Evolutionary conservation across 2,329 filamentous ascomycete genomes (phyloP), one percentile per base, ranked within the genome.

Genomic region (Epichloe sibirici): DNA sequence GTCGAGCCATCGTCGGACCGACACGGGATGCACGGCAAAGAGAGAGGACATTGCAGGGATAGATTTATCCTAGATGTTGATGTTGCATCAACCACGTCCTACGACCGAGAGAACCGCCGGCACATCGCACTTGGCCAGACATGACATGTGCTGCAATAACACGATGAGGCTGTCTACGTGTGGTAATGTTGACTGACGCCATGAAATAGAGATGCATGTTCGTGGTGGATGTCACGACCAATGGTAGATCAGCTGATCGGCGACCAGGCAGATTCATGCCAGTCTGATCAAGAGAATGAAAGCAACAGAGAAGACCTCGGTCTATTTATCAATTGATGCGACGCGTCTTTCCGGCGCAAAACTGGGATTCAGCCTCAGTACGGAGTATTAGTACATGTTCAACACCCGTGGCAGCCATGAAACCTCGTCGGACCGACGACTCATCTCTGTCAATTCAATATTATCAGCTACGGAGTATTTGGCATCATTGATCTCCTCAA

Each of bases 361-460:
- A 37, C 15, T 8, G 9, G 9, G n/a, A 17, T 37, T 37, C 17
- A 28, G 40, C 39, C 21, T 45, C 48, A 28, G 31, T 31, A 3
- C 23, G 17, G 17, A 21, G 17, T 21, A 17, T 23, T 4, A 28
- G 5, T 8, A 5, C 23, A 28, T 4, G 31, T 5, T 13, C 5
- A 8, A 37, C 31, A 5, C 15, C 11, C 7, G 31, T 47, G 45
- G 3, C 31, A 23, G 35, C 31, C 5, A 9, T 8, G 23, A 23
- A 21, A 23, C 25, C 40, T 45, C 3, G 21, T 53, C 51, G 46
- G 46, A 9, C 51, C 51, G 51, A 53, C 51, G 31, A 44, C 31
- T 13, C 21, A 21, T 31, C 28, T 9, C 3, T 5, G 5, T 11
- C 31, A 42, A 12, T 35, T 21, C 35, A 13, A 40, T 28, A 17